Conservation (phyloP, 2,329 filamentous ascomycete genomes). For the Ascochyta fabae region DNA sequence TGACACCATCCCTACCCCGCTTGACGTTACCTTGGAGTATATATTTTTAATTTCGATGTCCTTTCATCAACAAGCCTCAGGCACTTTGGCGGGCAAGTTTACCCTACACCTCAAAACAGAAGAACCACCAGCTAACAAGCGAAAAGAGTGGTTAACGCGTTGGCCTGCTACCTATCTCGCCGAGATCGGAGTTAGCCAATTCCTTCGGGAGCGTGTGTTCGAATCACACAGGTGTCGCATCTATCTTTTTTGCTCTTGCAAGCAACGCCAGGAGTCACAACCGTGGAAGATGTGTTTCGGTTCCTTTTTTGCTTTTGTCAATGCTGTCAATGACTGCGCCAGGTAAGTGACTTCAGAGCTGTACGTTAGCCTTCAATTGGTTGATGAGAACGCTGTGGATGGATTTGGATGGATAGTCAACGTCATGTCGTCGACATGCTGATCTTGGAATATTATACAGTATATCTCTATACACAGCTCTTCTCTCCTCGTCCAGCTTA, state of each 20-base stretch:
- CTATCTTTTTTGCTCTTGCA: not conserved
- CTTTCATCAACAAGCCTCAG: not conserved
- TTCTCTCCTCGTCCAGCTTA: not conserved
- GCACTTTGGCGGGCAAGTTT: not conserved
- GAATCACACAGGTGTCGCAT: constrained; percentile 37
- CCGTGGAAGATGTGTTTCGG: no score
- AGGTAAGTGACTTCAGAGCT: no score
- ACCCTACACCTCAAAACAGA: not conserved
- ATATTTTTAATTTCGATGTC: not conserved
- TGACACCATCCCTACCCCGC: no score
- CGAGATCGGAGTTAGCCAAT: constrained; percentile 24
- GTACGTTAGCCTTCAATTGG: not conserved
- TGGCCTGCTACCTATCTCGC: constrained; percentile 27
- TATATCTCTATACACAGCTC: not conserved
- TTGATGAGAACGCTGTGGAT: not conserved
- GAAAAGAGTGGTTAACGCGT: constrained; percentile 34
- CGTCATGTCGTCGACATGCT: not conserved
- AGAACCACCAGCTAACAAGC: not conserved
- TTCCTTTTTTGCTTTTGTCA: no score
- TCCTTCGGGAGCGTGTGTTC: constrained; percentile 40
- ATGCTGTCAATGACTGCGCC: no score
- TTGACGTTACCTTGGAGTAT: not conserved
- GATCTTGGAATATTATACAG: constrained; percentile 6
- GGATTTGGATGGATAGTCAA: not conserved
- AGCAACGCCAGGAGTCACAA: no score